These are phyloP conservation scores for Acanthamoeba triangularis DNA, from an alignment of 208 protist genomes.

Conservation along the genomic window DNA sequence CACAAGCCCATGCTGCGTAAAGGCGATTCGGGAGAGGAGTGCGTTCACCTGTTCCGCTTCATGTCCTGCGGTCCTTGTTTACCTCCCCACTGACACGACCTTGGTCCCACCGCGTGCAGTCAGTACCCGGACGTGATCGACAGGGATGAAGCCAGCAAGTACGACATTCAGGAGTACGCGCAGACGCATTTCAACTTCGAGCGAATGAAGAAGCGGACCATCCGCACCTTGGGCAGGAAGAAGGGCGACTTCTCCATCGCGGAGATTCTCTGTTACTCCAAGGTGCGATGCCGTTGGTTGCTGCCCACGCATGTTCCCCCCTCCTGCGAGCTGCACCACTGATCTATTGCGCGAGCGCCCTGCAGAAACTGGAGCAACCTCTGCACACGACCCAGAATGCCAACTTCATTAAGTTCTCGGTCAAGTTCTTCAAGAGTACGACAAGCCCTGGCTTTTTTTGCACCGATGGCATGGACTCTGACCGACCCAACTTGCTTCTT, in stretches of 20 bases:
- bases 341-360: not conserved
- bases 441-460: not conserved
- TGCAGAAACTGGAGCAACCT: slow-evolving; percentile 29
- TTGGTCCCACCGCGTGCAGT: not conserved
- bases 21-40: not conserved
- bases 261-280: not conserved
- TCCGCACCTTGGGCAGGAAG: not conserved
- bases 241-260: not conserved
- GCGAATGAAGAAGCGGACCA: slow-evolving; percentile 3
- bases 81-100: not conserved
- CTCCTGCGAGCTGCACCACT: not conserved
- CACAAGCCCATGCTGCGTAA: slow-evolving; percentile 20
- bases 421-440: slow-evolving; percentile 65
- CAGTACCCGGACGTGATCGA: not conserved
- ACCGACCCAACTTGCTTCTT: not conserved
- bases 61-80: not conserved
- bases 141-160: not conserved
- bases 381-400: not conserved
- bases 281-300: not conserved
- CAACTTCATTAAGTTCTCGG: slow-evolving; percentile 1
- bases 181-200: not conserved
- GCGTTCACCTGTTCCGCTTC: not conserved
- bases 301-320: too few species aligned
- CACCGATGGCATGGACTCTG: too few species aligned
- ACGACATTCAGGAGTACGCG: not conserved